A percentile compares a stretch with the other conserved stretches of the same genome.
Evolutionary conservation across 257 asterid genomes (phyloP).

Genomic region (Plantago elongata): DNA sequence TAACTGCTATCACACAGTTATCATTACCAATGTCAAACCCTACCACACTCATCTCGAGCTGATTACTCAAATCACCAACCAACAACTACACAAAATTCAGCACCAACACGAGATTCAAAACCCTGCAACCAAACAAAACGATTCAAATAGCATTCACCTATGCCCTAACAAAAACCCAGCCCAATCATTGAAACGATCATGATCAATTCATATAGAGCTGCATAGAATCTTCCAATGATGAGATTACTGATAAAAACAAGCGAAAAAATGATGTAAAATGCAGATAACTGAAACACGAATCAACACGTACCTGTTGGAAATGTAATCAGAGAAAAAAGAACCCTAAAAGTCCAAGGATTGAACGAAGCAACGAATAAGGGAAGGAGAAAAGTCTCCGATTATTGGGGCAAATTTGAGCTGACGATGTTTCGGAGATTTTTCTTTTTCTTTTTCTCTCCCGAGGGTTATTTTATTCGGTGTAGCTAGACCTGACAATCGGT

Average conservation of each 20-base stretch:
- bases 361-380: background rate
- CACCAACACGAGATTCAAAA: conserved; percentile 2
- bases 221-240: conserved; percentile 4
- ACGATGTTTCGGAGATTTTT: conserved; percentile 41
- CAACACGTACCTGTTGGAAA: conserved; percentile 27
- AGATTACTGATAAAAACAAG: background rate
- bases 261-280: background rate
- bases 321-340: conserved; percentile 20
- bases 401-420: conserved; percentile 23
- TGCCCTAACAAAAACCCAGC: no score
- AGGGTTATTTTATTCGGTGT: background rate
- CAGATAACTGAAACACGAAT: conserved; percentile 12
- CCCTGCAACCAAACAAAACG: conserved; percentile 18
- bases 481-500: no score
- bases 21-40: conserved; percentile 97
- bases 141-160: no score
- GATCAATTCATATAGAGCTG: no score
- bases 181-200: no score
- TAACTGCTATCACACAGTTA: conserved; percentile 83
- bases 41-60: conserved; percentile 66
- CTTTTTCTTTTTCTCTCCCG: conserved; percentile 10
- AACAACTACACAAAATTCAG: conserved; percentile 17
- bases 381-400: no score
- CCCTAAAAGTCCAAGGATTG: conserved; percentile 41
- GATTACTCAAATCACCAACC: conserved; percentile 17